phyloP scores from a whole-genome alignment of 2,329 filamentous ascomycete genomes.

The Aschersonia sp. region DNA sequence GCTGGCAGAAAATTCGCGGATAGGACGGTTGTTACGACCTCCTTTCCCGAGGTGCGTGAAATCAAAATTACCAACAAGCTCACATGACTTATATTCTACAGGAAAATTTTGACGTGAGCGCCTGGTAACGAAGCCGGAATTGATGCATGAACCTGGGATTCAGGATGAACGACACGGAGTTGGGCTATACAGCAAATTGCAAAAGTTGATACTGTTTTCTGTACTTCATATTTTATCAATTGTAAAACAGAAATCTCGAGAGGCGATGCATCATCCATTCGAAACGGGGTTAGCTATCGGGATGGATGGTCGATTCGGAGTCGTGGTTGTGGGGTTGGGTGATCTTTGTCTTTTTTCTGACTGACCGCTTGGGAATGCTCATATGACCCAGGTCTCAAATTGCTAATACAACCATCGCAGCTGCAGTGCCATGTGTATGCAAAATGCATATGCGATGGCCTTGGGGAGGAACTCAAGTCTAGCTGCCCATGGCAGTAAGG shows the following conservation, averaged over 20 bases:
- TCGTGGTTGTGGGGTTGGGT: neutral
- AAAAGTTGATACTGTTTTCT: neutral
- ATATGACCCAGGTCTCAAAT: too few species aligned
- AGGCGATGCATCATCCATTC: neutral
- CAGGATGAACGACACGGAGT: neutral
- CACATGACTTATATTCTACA: constrained; percentile 16
- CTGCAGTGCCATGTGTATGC: too few species aligned
- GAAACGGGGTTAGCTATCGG: neutral
- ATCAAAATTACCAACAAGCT: neutral
- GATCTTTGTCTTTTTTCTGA: neutral
- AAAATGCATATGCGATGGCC: too few species aligned
- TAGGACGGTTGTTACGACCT: constrained; percentile 89
- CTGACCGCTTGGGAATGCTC: too few species aligned
- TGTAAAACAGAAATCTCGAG: constrained; percentile 6
- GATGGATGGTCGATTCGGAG: neutral
- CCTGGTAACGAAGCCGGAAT: constrained; percentile 46
- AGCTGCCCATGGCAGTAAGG: too few species aligned
- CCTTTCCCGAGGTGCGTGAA: constrained; percentile 73
- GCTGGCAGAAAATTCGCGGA: constrained; percentile 94
- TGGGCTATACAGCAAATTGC: constrained; percentile 3
- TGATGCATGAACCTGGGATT: neutral
- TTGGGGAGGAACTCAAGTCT: too few species aligned
- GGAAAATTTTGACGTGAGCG: constrained; percentile 89
- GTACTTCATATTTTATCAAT: neutral
- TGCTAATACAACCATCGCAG: too few species aligned